phyloP scores from a whole-genome alignment of 2,329 filamentous ascomycete species.

The Aureobasidium zeae region DNA sequence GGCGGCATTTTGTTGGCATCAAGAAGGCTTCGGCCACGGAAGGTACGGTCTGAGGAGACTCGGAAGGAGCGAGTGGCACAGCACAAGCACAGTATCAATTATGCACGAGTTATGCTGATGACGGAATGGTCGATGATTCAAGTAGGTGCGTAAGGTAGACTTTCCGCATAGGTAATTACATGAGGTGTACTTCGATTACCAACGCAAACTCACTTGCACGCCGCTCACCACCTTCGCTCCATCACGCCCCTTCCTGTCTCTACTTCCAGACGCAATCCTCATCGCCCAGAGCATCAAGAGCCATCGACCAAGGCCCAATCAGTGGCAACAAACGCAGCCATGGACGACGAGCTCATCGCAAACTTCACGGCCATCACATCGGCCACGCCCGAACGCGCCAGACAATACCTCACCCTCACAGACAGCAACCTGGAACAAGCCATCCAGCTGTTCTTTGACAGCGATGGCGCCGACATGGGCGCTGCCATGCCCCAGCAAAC shows the following conservation, averaged over 20 bases:
- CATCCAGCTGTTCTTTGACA: conserved; percentile 83
- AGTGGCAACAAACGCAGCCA: conserved; percentile 11
- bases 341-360: conserved; percentile 52
- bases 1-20: conserved; percentile 13
- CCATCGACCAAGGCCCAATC: not conserved
- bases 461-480: conserved; percentile 58
- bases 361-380: conserved; percentile 78
- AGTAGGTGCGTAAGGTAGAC: too few species aligned
- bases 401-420: conserved; percentile 76
- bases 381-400: conserved; percentile 61
- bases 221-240: not conserved
- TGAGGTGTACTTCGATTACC: too few species aligned
- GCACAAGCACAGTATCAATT: not conserved
- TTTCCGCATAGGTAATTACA: too few species aligned
- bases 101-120: too few species aligned
- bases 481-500: conserved; percentile 27
- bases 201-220: conserved; percentile 11
- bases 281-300: too few species aligned
- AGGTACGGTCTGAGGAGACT: too few species aligned
- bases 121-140: too few species aligned
- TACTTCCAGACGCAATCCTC: too few species aligned
- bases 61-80: too few species aligned
- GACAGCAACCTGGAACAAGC: conserved; percentile 77
- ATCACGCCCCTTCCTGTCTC: too few species aligned
- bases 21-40: conserved; percentile 10